Evolutionary conservation across 768 basidiomycete genomes (phyloP).

Genomic region (Termitomyces sp.): DNA sequence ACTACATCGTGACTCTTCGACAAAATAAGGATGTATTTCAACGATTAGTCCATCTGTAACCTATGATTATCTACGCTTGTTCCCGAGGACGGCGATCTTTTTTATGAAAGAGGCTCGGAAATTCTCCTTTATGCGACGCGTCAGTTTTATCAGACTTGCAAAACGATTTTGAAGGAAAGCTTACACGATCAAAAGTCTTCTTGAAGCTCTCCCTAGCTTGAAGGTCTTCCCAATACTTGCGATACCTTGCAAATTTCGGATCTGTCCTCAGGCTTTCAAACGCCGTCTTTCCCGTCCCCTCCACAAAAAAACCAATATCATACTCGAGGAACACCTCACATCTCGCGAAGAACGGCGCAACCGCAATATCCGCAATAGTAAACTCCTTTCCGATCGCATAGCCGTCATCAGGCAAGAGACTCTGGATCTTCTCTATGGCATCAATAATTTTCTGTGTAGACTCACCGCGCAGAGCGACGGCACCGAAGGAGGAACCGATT

Average conservation of each 20-base stretch:
- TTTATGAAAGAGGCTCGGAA: neutral
- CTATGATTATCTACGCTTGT: neutral
- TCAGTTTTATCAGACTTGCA: neutral
- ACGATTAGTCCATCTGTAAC: neutral
- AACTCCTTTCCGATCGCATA: constrained; percentile 42
- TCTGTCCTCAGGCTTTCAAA: constrained; percentile 34
- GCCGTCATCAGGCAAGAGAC: constrained; percentile 39
- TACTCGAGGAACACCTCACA: constrained; percentile 23
- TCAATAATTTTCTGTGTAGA: constrained; percentile 32
- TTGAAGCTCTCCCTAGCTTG: constrained; percentile 48
- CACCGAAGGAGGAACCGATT: constrained; percentile 32
- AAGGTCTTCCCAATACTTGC: constrained; percentile 41
- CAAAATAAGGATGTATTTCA: too few species aligned
- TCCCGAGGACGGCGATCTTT: neutral
- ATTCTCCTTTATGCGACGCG: neutral
- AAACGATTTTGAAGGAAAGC: neutral
- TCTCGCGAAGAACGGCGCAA: constrained; percentile 56
- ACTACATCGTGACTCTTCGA: too few species aligned
- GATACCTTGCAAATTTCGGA: constrained; percentile 42
- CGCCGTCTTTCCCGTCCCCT: constrained; percentile 39
- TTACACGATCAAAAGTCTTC: constrained; percentile 24
- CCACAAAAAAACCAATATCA: constrained; percentile 33
- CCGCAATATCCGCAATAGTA: constrained; percentile 56
- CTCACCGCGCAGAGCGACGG: constrained; percentile 32
- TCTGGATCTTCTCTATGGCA: constrained; percentile 43